A percentile compares a stretch with the other conserved stretches of the same genome.
Evolutionary conservation across 2,329 filamentous ascomycete genomes (phyloP).

Genomic region (Pyricularia grisea): DNA sequence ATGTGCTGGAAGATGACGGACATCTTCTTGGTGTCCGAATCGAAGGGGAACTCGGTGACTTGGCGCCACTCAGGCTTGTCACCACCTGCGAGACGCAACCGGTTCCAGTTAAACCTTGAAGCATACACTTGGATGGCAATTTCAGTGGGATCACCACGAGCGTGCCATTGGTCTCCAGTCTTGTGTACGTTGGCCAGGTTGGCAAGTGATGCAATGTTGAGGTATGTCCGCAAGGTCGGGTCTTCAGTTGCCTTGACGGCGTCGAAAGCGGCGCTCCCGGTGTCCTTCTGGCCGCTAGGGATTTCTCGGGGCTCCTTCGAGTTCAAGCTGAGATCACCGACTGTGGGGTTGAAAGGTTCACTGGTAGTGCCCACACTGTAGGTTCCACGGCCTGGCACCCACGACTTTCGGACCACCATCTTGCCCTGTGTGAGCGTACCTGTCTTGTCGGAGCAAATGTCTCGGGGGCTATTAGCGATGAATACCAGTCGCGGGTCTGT

Average conservation of each 20-base stretch:
- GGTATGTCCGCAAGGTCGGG: background rate
- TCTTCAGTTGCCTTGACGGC: background rate
- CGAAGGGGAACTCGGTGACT: conserved; percentile 54
- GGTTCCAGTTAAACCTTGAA: conserved; percentile 49
- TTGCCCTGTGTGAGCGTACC: conserved; percentile 56
- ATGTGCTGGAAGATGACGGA: conserved; percentile 44
- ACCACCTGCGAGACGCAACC: conserved; percentile 34
- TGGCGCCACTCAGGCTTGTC: conserved; percentile 31
- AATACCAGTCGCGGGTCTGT: background rate
- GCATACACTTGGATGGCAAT: conserved; percentile 62
- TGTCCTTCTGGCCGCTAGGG: background rate
- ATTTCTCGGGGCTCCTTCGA: conserved; percentile 18
- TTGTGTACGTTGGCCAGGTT: conserved; percentile 49
- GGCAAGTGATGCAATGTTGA: conserved; percentile 48
- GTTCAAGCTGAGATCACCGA: conserved; percentile 6
- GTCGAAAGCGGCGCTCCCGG: background rate
- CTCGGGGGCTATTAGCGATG: conserved; percentile 17
- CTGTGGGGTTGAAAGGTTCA: conserved; percentile 5
- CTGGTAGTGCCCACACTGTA: conserved; percentile 43
- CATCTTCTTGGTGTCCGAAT: conserved; percentile 58
- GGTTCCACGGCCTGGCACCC: conserved; percentile 49
- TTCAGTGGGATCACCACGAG: conserved; percentile 53
- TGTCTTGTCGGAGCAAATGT: conserved; percentile 56
- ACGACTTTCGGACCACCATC: conserved; percentile 48
- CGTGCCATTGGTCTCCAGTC: conserved; percentile 38